Conservation (phyloP, 2,329 filamentous ascomycete genomes). For the Coleophoma eucalyptorum region DNA sequence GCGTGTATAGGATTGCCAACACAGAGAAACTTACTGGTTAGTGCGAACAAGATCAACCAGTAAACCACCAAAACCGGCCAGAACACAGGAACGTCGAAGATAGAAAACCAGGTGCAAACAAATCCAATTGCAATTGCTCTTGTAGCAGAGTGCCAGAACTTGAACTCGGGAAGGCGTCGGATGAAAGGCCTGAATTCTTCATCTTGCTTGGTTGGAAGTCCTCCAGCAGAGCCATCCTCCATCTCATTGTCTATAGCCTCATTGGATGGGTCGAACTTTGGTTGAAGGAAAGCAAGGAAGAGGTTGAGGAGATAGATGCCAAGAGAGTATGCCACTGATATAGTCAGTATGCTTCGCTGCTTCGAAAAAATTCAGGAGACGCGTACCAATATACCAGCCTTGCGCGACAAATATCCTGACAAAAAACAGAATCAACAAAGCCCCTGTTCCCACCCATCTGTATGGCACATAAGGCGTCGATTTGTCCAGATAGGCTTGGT, state of each 20-base stretch:
- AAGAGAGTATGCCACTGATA: slow-evolving; percentile 86
- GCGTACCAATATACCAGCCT: slow-evolving; percentile 95
- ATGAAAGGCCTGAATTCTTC: slow-evolving; percentile 99
- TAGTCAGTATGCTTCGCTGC: slow-evolving; percentile 3
- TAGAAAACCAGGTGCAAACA: slow-evolving; percentile 83
- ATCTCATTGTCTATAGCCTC: slow-evolving; percentile 89
- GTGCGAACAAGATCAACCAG: slow-evolving; percentile 92
- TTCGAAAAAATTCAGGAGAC: slow-evolving; percentile 4
- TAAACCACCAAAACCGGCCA: slow-evolving; percentile 98
- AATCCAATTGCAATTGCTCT: slow-evolving; percentile 81
- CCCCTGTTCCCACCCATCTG: slow-evolving; percentile 83
- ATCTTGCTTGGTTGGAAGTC: slow-evolving; percentile 89
- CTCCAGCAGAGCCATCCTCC: slow-evolving; percentile 82
- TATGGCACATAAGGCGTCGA: slow-evolving; percentile 87
- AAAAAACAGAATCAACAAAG: slow-evolving; percentile 76
- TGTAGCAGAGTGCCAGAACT: slow-evolving; percentile 98
- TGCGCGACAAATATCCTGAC: slow-evolving; percentile 86
- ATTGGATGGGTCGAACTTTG: slow-evolving; percentile 97
- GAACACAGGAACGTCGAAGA: slow-evolving; percentile 98
- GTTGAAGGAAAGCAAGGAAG: slow-evolving; percentile 96
- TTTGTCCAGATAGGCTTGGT: slow-evolving; percentile 91
- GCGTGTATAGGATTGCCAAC: no score
- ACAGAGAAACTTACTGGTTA: slow-evolving; percentile 72
- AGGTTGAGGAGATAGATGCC: slow-evolving; percentile 99
- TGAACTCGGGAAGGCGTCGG: slow-evolving; percentile 93